phyloP scores from a whole-genome alignment of 1,139 yeast genomes.

The Scheffersomyces quercinus region DNA sequence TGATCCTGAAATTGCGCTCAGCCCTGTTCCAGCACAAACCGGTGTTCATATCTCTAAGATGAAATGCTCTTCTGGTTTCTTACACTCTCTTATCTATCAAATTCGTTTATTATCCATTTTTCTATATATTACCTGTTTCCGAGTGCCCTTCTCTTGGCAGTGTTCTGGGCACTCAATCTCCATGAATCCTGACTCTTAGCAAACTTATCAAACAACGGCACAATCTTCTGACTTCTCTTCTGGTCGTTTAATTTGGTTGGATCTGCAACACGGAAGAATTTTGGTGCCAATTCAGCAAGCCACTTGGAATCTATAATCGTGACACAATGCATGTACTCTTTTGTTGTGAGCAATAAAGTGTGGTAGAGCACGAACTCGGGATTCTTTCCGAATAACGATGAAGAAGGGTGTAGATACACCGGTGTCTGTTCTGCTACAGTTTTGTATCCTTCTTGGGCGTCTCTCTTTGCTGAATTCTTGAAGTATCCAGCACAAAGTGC shows the following conservation, averaged over 20 bases:
- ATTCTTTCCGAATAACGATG: conserved; percentile 70
- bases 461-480: conserved; percentile 79
- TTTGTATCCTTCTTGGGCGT: conserved; percentile 66
- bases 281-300: conserved; percentile 85
- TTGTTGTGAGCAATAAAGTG: conserved; percentile 74
- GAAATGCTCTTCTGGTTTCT: too few species aligned
- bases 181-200: conserved; percentile 48
- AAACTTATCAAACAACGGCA: conserved; percentile 60
- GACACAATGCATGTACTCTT: conserved; percentile 90
- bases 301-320: conserved; percentile 82
- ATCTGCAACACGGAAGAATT: conserved; percentile 70
- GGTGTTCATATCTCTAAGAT: too few species aligned
- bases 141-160: conserved; percentile 32
- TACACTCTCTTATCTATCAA: too few species aligned
- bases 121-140: conserved; percentile 13
- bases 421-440: conserved; percentile 77
- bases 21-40: too few species aligned
- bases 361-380: conserved; percentile 85
- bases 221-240: conserved; percentile 34
- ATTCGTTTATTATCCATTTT: too few species aligned
- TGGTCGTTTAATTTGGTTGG: conserved; percentile 30
- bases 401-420: conserved; percentile 87
- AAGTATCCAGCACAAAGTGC: conserved; percentile 88
- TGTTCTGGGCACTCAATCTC: conserved; percentile 42
- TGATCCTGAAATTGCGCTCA: too few species aligned